Evolutionary conservation across 306 rosid genomes (phyloP), one percentile per base, ranked within the genome.

Genomic region (Lathyrus oleraceus): DNA sequence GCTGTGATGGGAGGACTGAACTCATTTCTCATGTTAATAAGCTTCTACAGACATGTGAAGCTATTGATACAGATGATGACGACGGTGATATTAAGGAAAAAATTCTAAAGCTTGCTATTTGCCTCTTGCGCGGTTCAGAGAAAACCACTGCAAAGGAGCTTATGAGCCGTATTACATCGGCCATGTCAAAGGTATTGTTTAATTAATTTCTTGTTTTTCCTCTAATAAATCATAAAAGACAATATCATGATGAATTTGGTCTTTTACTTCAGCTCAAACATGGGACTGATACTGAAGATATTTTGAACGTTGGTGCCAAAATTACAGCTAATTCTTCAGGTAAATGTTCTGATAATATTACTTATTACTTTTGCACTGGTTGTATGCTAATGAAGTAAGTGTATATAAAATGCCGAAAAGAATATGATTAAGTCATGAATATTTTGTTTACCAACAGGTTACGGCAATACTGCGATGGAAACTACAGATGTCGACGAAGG

Each of bases 1-100:
- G 97, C 32, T 91, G 97, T 75, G 95, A 91, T 82, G 83, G 69
- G 16, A 88, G 75, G 72, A 83, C 90, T 48, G 84, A 85, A 80
- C 73, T 91, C 56, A 78, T 91, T 40, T 64, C 87, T 28, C 90
- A 86, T 78, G 92, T 78, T 5, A 48, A 70, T 10, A 80, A 77
- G 70, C 72, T 86, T 74, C 40, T 83, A 48, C 83, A 61, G 38
- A 67, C 71, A 23, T 88, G 89, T 40, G 82, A 83, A 73, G 56
- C 89, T 49, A 74, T 81, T 67, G 83, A 85, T 70, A 70, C 80
- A 19, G 86, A 80, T 65, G n/a, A n/a, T n/a, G n/a, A n/a, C n/a
- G 86, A 3, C 4, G 35, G 0, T 30, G 35, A 74, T 17, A 60
- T 74, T 70, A 85, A 45, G 36, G 28, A 66, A 66, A 82, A 80